A percentile compares a stretch with the other conserved stretches of the same genome.
These are phyloP conservation scores for Solanum sitiens DNA, from an alignment of 257 asterid genomes.

Conservation along the genomic window DNA sequence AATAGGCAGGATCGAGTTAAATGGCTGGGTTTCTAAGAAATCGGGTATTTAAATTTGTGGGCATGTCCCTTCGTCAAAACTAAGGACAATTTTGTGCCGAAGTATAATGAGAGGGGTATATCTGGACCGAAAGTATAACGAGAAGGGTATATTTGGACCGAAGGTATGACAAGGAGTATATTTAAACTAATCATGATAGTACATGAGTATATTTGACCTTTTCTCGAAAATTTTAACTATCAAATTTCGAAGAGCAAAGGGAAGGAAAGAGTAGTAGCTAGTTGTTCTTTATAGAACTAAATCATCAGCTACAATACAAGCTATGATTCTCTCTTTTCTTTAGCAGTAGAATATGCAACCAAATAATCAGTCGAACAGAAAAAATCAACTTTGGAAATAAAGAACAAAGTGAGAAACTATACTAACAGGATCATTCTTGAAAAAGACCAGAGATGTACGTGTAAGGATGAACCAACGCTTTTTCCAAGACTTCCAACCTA, in stretches of 20 bases:
- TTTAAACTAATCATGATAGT: background rate
- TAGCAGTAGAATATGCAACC: background rate
- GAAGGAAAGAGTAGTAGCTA: background rate
- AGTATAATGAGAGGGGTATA: background rate
- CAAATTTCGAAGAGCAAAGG: background rate
- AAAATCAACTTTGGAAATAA: background rate
- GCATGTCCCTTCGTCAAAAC: background rate
- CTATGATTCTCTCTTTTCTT: background rate
- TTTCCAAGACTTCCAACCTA: conserved; percentile 98
- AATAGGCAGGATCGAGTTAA: background rate
- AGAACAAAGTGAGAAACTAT: background rate
- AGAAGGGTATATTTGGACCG: background rate
- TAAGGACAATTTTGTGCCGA: background rate
- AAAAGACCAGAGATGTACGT: conserved; percentile 90
- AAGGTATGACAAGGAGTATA: background rate
- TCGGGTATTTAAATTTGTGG: background rate
- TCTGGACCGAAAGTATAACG: too few species aligned
- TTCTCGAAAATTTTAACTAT: background rate
- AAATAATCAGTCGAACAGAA: background rate
- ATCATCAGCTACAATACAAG: background rate
- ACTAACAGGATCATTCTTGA: conserved; percentile 95
- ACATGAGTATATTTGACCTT: background rate
- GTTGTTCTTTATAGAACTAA: background rate
- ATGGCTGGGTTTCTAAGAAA: background rate
- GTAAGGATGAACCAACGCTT: conserved; percentile 95